Evolutionary conservation across 2,329 filamentous ascomycete genomes (phyloP), one percentile per base, ranked within the genome.

Genomic region (Epichloe hybrida): DNA sequence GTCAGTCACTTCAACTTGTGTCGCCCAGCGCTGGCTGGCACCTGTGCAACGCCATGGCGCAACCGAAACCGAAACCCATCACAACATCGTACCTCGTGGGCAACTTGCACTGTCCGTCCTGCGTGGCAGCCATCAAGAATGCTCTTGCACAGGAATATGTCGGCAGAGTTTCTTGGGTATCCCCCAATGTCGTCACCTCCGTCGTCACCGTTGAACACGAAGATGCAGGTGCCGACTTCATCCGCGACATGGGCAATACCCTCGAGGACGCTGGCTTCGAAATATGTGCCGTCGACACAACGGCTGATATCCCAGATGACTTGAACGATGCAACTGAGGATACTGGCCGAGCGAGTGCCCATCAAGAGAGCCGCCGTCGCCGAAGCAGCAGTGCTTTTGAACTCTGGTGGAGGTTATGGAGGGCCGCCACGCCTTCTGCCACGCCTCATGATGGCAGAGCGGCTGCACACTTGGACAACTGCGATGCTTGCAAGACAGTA

Each of bases 21-120:
- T 23, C 34, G 48, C 34, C 45, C 44, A 42, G 39, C 46, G 27
- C 42, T 39, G 4, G 27, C 42, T 39, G 4, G 15, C 49, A 38
- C 49, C 17, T 38, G 51, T 48, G 35, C n/a, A 31, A 54, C 53
- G 57, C 40, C 55, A 68, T 67, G 59, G 48, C 60, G 23, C 52
- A 62, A 42, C 50, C 58, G 13, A 27, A 27, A 27, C 23, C 23
- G 23, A 57, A 60, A 50, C 59, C 64, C 52, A 64, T 71, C 52
- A 76, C 73, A 12, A 83, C 79, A 2, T 82, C 78, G 36, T 80
- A 84, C 60, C 73, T 88, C 54, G 71, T 89, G 57, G 78, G 75
- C 54, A 88, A 89, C 64, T 73, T 89, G n/a, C 85, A 89, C 66
- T 88, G 85, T 68, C 81, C 84, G 13, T 85, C 83, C 53, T 89